These are phyloP conservation scores for Cyberlindnera galapagoensis DNA, from an alignment of 805 yeast species.

Conservation along the genomic window DNA sequence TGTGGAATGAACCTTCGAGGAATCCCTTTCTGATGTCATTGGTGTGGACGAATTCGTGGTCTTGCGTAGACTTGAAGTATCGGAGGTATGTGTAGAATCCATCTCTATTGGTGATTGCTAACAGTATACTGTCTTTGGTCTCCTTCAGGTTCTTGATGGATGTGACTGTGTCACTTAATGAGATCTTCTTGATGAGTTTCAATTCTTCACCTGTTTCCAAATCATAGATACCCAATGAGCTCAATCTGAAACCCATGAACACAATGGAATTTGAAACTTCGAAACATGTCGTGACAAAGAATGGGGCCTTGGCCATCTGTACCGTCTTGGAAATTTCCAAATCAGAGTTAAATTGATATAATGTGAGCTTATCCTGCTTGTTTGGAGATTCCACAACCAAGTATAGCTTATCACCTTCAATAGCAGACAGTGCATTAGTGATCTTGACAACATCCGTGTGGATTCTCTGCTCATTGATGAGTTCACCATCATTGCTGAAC, in stretches of 20 bases:
- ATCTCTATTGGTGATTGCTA: constrained; percentile 55
- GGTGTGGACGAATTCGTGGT: constrained; percentile 35
- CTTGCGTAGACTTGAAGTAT: constrained; percentile 20
- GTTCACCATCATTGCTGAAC: constrained; percentile 31
- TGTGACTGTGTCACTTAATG: constrained; percentile 66
- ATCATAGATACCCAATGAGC: constrained; percentile 54
- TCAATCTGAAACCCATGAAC: constrained; percentile 66
- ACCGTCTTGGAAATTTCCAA: constrained; percentile 23
- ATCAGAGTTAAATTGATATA: constrained; percentile 31
- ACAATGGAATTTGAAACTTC: constrained; percentile 37
- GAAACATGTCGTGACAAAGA: constrained; percentile 56
- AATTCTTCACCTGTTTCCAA: constrained; percentile 24
- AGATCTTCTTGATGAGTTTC: constrained; percentile 36
- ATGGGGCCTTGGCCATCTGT: constrained; percentile 33
- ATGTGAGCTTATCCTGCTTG: constrained; percentile 45
- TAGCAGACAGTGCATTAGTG: constrained; percentile 40
- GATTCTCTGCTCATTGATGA: constrained; percentile 18
- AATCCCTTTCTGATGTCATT: constrained; percentile 71
- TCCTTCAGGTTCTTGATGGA: constrained; percentile 37
- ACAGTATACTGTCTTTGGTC: constrained; percentile 12
- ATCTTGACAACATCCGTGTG: constrained; percentile 35
- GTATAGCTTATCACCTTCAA: constrained; percentile 25
- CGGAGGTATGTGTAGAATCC: constrained; percentile 48
- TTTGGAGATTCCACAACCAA: constrained; percentile 62
- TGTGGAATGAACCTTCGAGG: constrained; percentile 61